Conservation (phyloP, 306 rosid species). For the Glycyrrhiza uralensis region DNA sequence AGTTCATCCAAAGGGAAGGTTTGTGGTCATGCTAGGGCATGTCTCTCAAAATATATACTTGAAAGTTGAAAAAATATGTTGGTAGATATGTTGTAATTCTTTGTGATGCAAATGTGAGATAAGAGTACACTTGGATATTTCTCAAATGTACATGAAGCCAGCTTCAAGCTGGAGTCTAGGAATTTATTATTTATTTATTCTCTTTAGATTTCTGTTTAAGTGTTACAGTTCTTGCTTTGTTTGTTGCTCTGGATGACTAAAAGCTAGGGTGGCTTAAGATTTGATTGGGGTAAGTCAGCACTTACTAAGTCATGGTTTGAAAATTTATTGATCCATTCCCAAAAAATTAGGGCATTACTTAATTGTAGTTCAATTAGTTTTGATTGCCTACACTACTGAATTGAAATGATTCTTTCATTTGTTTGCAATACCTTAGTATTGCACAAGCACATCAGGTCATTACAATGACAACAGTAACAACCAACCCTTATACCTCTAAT, state of each 20-base stretch:
- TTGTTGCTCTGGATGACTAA: neutral
- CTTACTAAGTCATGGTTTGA: neutral
- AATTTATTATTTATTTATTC: neutral
- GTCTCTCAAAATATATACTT: neutral
- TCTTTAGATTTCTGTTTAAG: neutral
- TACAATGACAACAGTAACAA: neutral
- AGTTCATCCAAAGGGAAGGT: slow-evolving; percentile 72
- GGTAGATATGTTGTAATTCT: neutral
- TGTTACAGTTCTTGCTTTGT: neutral
- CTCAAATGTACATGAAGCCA: neutral
- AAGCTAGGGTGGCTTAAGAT: neutral
- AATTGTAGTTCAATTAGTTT: neutral
- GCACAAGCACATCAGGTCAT: neutral
- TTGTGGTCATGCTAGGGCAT: slow-evolving; percentile 22
- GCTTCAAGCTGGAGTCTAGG: neutral
- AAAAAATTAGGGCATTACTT: neutral
- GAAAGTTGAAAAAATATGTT: neutral
- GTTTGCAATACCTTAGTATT: neutral
- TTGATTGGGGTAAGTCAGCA: neutral
- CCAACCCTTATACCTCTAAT: neutral
- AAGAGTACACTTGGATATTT: neutral
- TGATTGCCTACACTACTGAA: neutral
- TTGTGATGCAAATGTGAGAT: neutral
- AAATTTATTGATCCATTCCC: neutral
- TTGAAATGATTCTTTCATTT: neutral